These are phyloP conservation scores for Hygrophorus russula DNA, from an alignment of 768 basidiomycete species.

Conservation along the genomic window DNA sequence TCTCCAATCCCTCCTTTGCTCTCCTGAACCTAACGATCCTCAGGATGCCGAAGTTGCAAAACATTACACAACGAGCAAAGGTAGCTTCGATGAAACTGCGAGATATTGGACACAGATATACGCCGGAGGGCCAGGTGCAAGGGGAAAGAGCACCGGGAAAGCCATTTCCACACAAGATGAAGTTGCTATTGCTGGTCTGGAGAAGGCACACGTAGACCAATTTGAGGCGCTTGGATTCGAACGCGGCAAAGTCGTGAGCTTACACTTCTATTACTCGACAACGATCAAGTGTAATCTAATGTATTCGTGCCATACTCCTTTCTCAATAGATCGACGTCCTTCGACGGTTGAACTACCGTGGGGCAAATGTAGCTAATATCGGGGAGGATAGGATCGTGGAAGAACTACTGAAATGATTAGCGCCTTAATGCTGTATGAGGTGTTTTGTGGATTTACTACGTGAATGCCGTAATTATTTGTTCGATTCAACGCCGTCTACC, in stretches of 20 bases:
- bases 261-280: background rate
- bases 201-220: slow-evolving; percentile 71
- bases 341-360: slow-evolving; percentile 77
- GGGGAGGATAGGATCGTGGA: slow-evolving; percentile 78
- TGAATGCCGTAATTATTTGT: too few species aligned
- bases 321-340: slow-evolving; percentile 70
- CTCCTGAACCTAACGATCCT: slow-evolving; percentile 91
- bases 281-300: slow-evolving; percentile 1
- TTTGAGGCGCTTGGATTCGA: slow-evolving; percentile 82
- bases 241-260: slow-evolving; percentile 76
- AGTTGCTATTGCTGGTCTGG: slow-evolving; percentile 73
- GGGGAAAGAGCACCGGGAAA: slow-evolving; percentile 28
- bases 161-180: slow-evolving; percentile 40
- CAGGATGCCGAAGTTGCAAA: slow-evolving; percentile 98
- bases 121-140: slow-evolving; percentile 57
- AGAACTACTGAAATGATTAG: slow-evolving; percentile 57
- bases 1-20: slow-evolving; percentile 84
- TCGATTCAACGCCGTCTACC: too few species aligned
- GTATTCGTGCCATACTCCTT: slow-evolving; percentile 3
- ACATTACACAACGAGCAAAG: slow-evolving; percentile 84
- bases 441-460: too few species aligned
- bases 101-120: slow-evolving; percentile 91
- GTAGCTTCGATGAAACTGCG: slow-evolving; percentile 86
- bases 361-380: slow-evolving; percentile 70
- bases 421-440: background rate